A percentile compares a stretch with the other conserved stretches of the same genome.
phyloP scores from a whole-genome alignment of 306 rosid species.

The Abrus pulchellus region DNA sequence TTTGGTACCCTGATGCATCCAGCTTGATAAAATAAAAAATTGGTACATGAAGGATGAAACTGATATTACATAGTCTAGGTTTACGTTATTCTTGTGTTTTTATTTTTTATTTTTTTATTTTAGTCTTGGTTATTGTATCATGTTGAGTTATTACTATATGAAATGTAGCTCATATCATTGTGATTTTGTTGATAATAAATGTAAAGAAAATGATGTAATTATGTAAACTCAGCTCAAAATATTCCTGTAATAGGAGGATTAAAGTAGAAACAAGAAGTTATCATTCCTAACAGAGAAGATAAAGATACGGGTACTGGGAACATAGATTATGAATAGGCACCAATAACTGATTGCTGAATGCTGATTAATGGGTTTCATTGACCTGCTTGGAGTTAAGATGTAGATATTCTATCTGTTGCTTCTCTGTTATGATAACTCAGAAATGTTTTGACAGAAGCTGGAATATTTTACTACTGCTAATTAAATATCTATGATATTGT shows the following conservation, averaged over 20 bases:
- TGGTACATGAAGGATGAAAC: background rate
- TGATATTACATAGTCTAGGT: background rate
- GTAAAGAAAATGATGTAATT: background rate
- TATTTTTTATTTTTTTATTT: background rate
- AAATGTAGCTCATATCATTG: slow-evolving; percentile 4
- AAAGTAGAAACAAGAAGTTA: background rate
- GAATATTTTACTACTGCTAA: slow-evolving; percentile 21
- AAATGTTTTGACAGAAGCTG: background rate
- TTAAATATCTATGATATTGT: slow-evolving; percentile 17
- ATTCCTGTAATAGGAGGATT: slow-evolving; percentile 18
- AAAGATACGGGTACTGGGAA: background rate
- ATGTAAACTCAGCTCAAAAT: background rate
- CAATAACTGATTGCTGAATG: background rate
- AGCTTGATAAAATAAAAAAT: background rate
- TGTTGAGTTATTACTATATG: background rate
- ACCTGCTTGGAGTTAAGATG: background rate
- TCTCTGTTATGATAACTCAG: background rate
- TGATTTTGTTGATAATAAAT: background rate
- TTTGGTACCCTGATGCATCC: background rate
- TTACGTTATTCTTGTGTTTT: background rate
- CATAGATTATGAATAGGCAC: background rate
- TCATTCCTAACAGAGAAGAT: background rate
- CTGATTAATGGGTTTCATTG: background rate
- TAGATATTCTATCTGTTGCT: background rate
- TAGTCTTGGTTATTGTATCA: background rate